Evolutionary conservation across 768 basidiomycete genomes (phyloP).

Genomic region (Chalciporus sphaerocephalus): DNA sequence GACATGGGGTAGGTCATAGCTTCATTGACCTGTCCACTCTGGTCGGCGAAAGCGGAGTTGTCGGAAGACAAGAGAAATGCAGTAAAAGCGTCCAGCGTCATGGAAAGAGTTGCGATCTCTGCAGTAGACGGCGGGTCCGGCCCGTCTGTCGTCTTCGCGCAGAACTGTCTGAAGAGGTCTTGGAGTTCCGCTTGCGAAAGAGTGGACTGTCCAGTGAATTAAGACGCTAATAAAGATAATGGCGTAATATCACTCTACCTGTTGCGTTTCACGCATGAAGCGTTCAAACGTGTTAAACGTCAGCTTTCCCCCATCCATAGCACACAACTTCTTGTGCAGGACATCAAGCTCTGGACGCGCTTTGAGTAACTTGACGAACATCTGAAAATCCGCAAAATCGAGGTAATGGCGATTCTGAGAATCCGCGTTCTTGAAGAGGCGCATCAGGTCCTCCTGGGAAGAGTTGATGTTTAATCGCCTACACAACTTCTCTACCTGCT

Average conservation of each 20-base stretch:
- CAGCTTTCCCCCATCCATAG: constrained; percentile 31
- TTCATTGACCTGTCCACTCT: constrained; percentile 54
- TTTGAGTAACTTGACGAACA: constrained; percentile 79
- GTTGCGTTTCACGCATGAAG: constrained; percentile 53
- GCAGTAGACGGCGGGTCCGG: neutral
- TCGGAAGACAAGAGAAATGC: constrained; percentile 78
- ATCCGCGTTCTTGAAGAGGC: constrained; percentile 72
- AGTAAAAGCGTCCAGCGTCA: constrained; percentile 63
- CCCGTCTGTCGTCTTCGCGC: constrained; percentile 9
- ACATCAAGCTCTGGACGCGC: constrained; percentile 76
- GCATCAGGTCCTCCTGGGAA: constrained; percentile 46
- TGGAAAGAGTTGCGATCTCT: constrained; percentile 13
- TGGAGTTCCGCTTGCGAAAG: constrained; percentile 33
- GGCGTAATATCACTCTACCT: too few species aligned
- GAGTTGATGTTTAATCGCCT: constrained; percentile 64
- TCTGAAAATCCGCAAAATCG: constrained; percentile 75
- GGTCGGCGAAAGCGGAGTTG: constrained; percentile 58
- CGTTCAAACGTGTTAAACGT: constrained; percentile 38
- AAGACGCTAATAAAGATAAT: too few species aligned
- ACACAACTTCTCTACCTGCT: constrained; percentile 70
- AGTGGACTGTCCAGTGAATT: too few species aligned
- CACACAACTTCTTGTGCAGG: constrained; percentile 48
- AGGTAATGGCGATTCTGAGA: constrained; percentile 50
- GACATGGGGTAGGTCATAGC: constrained; percentile 87
- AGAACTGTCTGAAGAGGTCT: constrained; percentile 36